Conservation (phyloP, 805 yeast genomes). For the Lachancea thermotolerans region DNA sequence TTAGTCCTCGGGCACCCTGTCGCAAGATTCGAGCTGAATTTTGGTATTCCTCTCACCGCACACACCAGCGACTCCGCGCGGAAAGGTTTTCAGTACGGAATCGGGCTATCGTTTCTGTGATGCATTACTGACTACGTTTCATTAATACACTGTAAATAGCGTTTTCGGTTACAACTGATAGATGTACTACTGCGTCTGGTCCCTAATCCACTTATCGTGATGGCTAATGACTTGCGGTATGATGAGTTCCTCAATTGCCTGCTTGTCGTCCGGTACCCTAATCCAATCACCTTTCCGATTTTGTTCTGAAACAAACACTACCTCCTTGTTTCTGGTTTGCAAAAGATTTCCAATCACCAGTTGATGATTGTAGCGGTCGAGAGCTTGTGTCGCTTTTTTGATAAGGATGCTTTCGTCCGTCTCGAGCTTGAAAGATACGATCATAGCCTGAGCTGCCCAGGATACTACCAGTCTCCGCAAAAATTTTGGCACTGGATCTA, state of each 20-base stretch:
- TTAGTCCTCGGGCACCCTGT: constrained; percentile 54
- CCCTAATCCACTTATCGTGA: constrained; percentile 59
- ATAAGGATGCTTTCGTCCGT: constrained; percentile 71
- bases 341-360: constrained; percentile 89
- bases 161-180: background rate
- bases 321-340: constrained; percentile 82
- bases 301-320: constrained; percentile 59
- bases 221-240: constrained; percentile 66
- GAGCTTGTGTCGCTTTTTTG: constrained; percentile 69
- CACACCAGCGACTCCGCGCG: constrained; percentile 44
- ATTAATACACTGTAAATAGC: background rate
- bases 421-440: constrained; percentile 88
- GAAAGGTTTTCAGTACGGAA: constrained; percentile 63
- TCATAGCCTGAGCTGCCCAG: constrained; percentile 96
- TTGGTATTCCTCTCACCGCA: constrained; percentile 52
- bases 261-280: constrained; percentile 36
- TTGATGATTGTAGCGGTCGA: constrained; percentile 83
- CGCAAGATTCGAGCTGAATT: constrained; percentile 62
- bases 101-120: constrained; percentile 53
- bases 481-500: constrained; percentile 96
- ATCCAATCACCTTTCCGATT: constrained; percentile 41
- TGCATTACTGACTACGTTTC: background rate
- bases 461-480: constrained; percentile 77
- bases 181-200: background rate
- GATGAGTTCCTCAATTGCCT: constrained; percentile 64